Evolutionary conservation across 441 rosid genomes (phyloP).

Genomic region (Croton setiger): DNA sequence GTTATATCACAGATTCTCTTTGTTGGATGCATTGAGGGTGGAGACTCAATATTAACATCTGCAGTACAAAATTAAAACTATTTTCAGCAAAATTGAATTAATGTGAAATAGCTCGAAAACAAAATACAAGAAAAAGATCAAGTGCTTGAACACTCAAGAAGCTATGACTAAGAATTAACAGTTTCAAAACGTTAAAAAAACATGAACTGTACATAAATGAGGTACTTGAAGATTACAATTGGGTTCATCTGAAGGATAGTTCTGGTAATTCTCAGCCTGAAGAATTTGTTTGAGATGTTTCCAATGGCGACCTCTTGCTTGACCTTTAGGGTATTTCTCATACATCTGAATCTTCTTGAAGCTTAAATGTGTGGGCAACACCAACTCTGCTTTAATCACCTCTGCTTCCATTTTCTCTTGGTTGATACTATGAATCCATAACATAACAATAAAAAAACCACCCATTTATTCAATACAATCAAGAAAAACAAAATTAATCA

Average conservation of each 20-base stretch:
- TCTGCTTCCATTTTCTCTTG: conserved; percentile 58
- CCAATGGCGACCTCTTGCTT: conserved; percentile 78
- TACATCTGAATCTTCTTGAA: conserved; percentile 73
- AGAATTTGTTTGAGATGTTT: conserved; percentile 97
- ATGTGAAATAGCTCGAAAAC: neutral
- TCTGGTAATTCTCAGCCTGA: conserved; percentile 77
- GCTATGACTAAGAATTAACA: no score
- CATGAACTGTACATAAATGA: neutral
- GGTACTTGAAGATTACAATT: conserved; percentile 40
- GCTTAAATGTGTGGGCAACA: conserved; percentile 58
- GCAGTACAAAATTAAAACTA: conserved; percentile 10
- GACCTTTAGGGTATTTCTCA: conserved; percentile 91
- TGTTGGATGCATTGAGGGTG: conserved; percentile 77
- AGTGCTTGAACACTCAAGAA: neutral
- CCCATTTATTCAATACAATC: no score
- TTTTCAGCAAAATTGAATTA: neutral
- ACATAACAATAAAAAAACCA: no score
- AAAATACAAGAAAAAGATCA: neutral
- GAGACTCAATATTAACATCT: conserved; percentile 82
- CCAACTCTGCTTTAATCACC: conserved; percentile 64
- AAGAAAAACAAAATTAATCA: no score
- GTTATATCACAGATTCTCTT: conserved; percentile 85
- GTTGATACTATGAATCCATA: neutral
- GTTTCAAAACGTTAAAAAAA: no score
- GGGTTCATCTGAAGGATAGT: conserved; percentile 55